Evolutionary conservation across 352 stramenopile genomes (phyloP).

Genomic region (Plasmopara halstedii): DNA sequence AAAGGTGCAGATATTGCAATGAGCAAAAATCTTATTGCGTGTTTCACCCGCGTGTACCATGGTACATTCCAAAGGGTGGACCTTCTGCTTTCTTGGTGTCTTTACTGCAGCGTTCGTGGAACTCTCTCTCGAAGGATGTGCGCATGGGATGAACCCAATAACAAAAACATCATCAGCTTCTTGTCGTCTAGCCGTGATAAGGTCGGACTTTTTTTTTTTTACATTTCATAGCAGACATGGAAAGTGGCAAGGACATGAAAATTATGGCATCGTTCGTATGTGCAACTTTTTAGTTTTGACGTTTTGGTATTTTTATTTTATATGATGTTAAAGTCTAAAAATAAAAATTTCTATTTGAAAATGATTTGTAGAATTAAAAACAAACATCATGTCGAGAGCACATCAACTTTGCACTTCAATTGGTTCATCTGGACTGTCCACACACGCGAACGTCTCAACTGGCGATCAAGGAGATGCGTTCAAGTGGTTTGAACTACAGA

Average conservation of each 20-base stretch:
- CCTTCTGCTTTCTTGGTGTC: slow-evolving; percentile 21
- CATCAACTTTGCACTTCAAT: slow-evolving; percentile 11
- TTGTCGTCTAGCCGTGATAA: slow-evolving; percentile 1
- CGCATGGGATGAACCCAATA: background rate
- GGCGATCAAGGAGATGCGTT: slow-evolving; percentile 19
- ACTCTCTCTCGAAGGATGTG: slow-evolving; percentile 9
- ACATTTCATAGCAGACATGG: slow-evolving; percentile 4
- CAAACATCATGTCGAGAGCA: background rate
- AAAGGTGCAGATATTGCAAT: too few species aligned
- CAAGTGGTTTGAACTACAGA: slow-evolving; percentile 59
- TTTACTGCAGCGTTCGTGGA: slow-evolving; percentile 20
- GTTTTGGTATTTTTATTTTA: too few species aligned
- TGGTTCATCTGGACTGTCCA: slow-evolving; percentile 11
- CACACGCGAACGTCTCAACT: slow-evolving; percentile 8
- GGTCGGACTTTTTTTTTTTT: too few species aligned
- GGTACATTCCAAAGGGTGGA: slow-evolving; percentile 12
- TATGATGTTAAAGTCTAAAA: too few species aligned
- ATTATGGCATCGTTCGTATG: too few species aligned
- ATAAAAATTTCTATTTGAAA: too few species aligned
- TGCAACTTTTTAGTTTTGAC: too few species aligned
- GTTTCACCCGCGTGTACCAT: slow-evolving; percentile 7
- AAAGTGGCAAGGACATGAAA: slow-evolving; percentile 4
- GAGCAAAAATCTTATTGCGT: too few species aligned
- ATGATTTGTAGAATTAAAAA: too few species aligned
- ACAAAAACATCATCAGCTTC: too few species aligned